Conservation (phyloP, 495 filamentous ascomycete genomes). For the Lophiotrema nucula region DNA sequence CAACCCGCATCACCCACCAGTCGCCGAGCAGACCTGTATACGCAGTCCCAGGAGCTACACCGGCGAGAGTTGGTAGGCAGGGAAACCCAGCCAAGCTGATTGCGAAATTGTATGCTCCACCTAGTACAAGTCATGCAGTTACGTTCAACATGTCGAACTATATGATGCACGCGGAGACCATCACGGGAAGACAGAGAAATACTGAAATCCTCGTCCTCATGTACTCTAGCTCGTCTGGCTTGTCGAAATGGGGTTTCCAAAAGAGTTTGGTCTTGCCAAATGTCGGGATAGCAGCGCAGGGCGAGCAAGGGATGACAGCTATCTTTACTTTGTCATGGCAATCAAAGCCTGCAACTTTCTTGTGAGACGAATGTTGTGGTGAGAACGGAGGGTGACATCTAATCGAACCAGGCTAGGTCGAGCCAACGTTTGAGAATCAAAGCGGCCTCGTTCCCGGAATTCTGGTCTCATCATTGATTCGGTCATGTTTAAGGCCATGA, state of each 20-base stretch:
- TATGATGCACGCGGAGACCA: conserved; percentile 65
- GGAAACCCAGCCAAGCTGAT: conserved; percentile 62
- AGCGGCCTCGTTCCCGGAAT: no score
- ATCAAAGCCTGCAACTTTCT: no score
- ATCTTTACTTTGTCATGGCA: no score
- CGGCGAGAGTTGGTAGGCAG: conserved; percentile 60
- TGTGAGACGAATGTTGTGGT: no score
- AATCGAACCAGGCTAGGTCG: no score
- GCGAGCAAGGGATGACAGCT: no score
- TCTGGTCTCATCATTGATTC: no score
- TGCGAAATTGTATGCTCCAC: conserved; percentile 55
- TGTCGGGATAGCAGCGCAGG: no score
- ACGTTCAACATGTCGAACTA: conserved; percentile 71
- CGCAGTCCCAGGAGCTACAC: conserved; percentile 48
- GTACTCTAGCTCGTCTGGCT: conserved; percentile 50
- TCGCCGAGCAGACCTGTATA: conserved; percentile 60
- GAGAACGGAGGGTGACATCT: no score
- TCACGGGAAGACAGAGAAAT: conserved; percentile 58
- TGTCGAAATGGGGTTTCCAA: conserved; percentile 26
- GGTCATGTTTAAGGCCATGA: no score
- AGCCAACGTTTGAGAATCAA: no score
- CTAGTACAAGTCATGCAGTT: conserved; percentile 61
- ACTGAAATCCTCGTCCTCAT: conserved; percentile 50
- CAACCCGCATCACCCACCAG: conserved; percentile 56
- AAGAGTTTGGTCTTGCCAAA: conserved; percentile 54